Evolutionary conservation across 257 asterid species (phyloP).

Genomic region (Capsicum baccatum): DNA sequence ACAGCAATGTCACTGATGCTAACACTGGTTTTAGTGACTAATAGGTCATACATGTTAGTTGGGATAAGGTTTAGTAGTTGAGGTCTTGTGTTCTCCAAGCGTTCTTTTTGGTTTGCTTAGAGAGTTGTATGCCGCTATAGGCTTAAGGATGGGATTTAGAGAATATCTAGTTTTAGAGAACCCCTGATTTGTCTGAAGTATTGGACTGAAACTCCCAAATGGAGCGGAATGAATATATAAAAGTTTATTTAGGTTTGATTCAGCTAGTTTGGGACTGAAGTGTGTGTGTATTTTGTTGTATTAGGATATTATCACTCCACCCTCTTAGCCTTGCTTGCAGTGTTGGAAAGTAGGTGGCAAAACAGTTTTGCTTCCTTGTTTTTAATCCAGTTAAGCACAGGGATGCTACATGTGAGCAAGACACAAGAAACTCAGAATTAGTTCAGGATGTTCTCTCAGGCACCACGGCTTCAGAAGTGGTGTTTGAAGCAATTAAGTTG

Average conservation of each 20-base stretch:
- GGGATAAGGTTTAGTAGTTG: slow-evolving; percentile 22
- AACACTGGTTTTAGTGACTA: slow-evolving; percentile 9
- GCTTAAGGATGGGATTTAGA: slow-evolving; percentile 3
- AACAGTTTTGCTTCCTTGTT: too few species aligned
- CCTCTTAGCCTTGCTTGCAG: not conserved
- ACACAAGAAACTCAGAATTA: not conserved
- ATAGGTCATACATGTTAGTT: slow-evolving; percentile 18
- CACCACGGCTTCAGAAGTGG: not conserved
- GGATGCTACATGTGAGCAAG: slow-evolving; percentile 21
- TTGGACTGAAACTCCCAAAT: not conserved
- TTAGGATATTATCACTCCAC: not conserved
- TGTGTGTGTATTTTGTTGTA: not conserved
- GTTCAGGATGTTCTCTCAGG: not conserved
- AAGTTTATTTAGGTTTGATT: not conserved
- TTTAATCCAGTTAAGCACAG: slow-evolving; percentile 2
- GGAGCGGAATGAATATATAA: slow-evolving; percentile 1
- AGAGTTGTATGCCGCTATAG: not conserved
- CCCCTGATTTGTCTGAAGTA: not conserved
- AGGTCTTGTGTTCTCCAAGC: not conserved
- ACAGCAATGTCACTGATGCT: not conserved
- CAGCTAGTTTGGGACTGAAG: slow-evolving; percentile 7
- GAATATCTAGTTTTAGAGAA: slow-evolving; percentile 13
- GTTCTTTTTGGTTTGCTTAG: not conserved
- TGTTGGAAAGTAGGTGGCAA: not conserved
- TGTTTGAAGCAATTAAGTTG: slow-evolving; percentile 11